Conservation (phyloP, 495 filamentous ascomycete species). For the Penicillium manginii region DNA sequence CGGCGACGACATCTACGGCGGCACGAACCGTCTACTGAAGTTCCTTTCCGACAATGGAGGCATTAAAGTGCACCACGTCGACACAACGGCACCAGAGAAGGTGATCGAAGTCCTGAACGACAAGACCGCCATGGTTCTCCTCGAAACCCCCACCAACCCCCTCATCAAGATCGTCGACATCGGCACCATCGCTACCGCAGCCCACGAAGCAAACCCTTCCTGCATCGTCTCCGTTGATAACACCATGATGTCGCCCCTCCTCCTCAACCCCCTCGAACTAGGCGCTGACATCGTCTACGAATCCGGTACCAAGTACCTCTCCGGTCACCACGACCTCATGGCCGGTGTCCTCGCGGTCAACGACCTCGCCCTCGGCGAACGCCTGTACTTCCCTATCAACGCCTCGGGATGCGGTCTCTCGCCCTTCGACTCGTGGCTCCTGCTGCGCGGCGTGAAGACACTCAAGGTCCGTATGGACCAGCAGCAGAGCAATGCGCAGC, state of each 20-base stretch:
- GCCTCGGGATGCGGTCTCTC: slow-evolving; percentile 89
- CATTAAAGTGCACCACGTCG: slow-evolving; percentile 93
- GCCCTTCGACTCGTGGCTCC: slow-evolving; percentile 93
- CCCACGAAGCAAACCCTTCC: slow-evolving; percentile 78
- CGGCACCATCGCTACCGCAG: slow-evolving; percentile 68
- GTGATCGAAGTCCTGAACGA: slow-evolving; percentile 68
- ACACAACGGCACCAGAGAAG: slow-evolving; percentile 75
- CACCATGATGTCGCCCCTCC: slow-evolving; percentile 95
- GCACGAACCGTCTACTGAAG: slow-evolving; percentile 91
- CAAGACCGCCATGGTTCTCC: slow-evolving; percentile 93
- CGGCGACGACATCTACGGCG: slow-evolving; percentile 95
- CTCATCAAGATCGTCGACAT: slow-evolving; percentile 98
- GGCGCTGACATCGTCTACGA: slow-evolving; percentile 97
- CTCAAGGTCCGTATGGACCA: slow-evolving; percentile 98
- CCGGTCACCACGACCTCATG: slow-evolving; percentile 98
- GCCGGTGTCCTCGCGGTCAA: slow-evolving; percentile 94
- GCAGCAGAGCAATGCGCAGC: slow-evolving; percentile 89
- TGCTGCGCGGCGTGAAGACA: slow-evolving; percentile 94
- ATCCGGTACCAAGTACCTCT: slow-evolving; percentile 96
- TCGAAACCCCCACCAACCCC: slow-evolving; percentile 96
- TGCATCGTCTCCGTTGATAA: slow-evolving; percentile 94
- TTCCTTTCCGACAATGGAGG: slow-evolving; percentile 84
- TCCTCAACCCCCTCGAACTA: slow-evolving; percentile 88
- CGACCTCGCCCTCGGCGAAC: slow-evolving; percentile 76
- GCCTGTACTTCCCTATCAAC: slow-evolving; percentile 96